Evolutionary conservation across 2,329 filamentous ascomycete species (phyloP).

Genomic region (Diaporthe humulicola): DNA sequence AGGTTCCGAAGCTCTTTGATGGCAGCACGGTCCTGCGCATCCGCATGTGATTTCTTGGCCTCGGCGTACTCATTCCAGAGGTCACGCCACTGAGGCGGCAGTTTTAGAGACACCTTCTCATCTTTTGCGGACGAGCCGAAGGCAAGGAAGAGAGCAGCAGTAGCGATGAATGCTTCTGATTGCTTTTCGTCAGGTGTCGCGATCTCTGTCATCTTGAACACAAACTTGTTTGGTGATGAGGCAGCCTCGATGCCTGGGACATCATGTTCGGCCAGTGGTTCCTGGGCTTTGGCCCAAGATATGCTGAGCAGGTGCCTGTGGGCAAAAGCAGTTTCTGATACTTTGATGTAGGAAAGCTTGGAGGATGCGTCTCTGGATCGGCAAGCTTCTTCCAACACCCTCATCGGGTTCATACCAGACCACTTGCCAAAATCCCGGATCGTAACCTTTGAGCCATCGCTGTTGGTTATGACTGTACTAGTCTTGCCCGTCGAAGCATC

Average conservation of each 20-base stretch:
- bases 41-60: constrained; percentile 76
- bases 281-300: constrained; percentile 82
- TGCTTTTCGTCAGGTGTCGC: constrained; percentile 83
- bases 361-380: constrained; percentile 81
- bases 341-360: constrained; percentile 74
- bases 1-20: constrained; percentile 78
- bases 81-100: constrained; percentile 86
- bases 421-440: constrained; percentile 89
- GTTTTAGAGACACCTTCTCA: constrained; percentile 83
- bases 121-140: constrained; percentile 85
- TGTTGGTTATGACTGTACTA: constrained; percentile 65
- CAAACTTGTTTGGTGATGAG: constrained; percentile 65
- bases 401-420: constrained; percentile 80
- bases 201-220: constrained; percentile 80
- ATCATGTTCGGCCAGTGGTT: constrained; percentile 53
- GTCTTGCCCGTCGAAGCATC: constrained; percentile 71
- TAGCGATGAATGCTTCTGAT: constrained; percentile 89
- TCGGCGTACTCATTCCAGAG: constrained; percentile 85
- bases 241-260: constrained; percentile 59
- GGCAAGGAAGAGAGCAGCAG: constrained; percentile 83
- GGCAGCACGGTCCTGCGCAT: constrained; percentile 76
- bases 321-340: constrained; percentile 82
- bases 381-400: constrained; percentile 89
- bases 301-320: constrained; percentile 82
- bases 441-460: constrained; percentile 67